These are phyloP conservation scores for Eutrema heterophyllum DNA, from an alignment of 345 rosid species.

Conservation along the genomic window DNA sequence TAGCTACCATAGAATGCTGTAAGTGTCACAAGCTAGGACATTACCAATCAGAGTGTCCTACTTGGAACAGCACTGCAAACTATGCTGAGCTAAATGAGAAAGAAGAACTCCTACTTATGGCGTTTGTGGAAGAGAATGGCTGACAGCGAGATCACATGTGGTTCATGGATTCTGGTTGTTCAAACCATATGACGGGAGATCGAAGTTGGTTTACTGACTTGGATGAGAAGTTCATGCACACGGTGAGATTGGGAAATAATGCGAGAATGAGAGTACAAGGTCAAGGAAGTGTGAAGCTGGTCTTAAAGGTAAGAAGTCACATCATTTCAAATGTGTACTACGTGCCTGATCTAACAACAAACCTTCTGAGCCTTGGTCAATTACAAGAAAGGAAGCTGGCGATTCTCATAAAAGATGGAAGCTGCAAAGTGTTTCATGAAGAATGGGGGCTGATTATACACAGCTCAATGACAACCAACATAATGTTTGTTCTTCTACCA, in stretches of 20 bases:
- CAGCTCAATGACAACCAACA: background rate
- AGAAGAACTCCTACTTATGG: background rate
- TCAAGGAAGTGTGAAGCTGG: background rate
- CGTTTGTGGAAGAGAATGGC: background rate
- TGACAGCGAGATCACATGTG: background rate
- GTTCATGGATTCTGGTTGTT: background rate
- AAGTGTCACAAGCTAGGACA: background rate
- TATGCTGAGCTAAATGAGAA: background rate
- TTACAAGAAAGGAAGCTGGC: background rate
- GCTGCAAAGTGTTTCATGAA: background rate
- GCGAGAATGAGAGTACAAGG: background rate
- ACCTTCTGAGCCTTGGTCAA: background rate
- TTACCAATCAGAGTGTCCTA: background rate
- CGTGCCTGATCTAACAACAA: background rate
- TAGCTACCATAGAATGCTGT: background rate
- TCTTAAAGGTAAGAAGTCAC: background rate
- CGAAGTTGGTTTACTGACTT: background rate
- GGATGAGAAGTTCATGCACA: background rate
- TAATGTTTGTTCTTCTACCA: background rate
- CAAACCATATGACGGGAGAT: slow-evolving; percentile 5
- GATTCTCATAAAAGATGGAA: background rate
- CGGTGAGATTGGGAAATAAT: background rate
- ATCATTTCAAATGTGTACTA: background rate
- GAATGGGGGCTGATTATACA: background rate
- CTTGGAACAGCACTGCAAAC: background rate